Evolutionary conservation across 2,329 filamentous ascomycete genomes (phyloP).

Genomic region (Chalara sp.): DNA sequence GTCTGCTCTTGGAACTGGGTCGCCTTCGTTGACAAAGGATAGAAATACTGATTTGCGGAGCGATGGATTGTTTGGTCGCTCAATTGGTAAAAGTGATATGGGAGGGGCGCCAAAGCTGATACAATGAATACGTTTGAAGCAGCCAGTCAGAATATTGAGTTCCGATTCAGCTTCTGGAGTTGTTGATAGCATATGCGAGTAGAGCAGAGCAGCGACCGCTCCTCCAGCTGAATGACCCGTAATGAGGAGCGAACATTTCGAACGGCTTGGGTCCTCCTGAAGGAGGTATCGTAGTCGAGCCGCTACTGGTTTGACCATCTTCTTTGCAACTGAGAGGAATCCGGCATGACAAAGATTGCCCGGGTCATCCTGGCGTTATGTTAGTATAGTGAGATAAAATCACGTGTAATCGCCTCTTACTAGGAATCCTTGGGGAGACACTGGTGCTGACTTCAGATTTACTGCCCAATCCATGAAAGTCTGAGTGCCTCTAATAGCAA

Average conservation of each 20-base stretch:
- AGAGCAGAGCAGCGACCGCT: conserved; percentile 73
- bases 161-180: conserved; percentile 53
- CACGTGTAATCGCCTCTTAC: conserved; percentile 23
- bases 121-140: conserved; percentile 76
- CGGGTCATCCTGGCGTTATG: conserved; percentile 50
- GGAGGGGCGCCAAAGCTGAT: conserved; percentile 82
- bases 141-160: conserved; percentile 59
- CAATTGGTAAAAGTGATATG: conserved; percentile 62
- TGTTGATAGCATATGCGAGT: conserved; percentile 69
- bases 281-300: conserved; percentile 62
- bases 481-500: conserved; percentile 75
- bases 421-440: conserved; percentile 61
- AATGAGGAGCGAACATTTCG: conserved; percentile 65
- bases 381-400: conserved; percentile 7
- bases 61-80: conserved; percentile 44
- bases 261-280: conserved; percentile 61
- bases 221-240: conserved; percentile 85
- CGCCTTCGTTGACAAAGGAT: conserved; percentile 79
- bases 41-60: conserved; percentile 67
- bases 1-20: conserved; percentile 72
- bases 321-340: conserved; percentile 68
- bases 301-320: conserved; percentile 70
- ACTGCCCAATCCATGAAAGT: conserved; percentile 83
- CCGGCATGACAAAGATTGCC: conserved; percentile 76
- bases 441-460: conserved; percentile 66